Percentiles rank a stretch among this genome's conserved stretches.
These are phyloP conservation scores for Aspergillus carbonarius DNA, from an alignment of 2,329 filamentous ascomycete genomes.

Conservation along the genomic window DNA sequence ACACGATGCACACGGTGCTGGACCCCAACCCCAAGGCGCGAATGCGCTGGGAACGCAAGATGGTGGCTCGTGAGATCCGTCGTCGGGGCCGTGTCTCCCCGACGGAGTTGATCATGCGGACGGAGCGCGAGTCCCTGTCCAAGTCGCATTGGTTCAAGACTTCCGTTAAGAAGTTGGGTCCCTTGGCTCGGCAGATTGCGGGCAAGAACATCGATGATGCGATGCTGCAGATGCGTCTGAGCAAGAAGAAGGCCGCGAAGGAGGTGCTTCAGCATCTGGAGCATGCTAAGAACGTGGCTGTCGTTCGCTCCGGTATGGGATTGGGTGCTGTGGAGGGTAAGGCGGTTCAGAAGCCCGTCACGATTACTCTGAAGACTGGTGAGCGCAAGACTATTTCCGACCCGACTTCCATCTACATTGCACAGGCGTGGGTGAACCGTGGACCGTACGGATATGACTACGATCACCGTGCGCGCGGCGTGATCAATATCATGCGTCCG, in stretches of 20 bases:
- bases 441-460: slow-evolving; percentile 61
- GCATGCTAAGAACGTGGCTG: slow-evolving; percentile 75
- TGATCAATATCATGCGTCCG: slow-evolving; percentile 65
- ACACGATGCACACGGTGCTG: slow-evolving; percentile 61
- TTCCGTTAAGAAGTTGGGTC: slow-evolving; percentile 85
- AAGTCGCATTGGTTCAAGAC: slow-evolving; percentile 77
- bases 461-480: slow-evolving; percentile 75
- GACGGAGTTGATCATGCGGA: slow-evolving; percentile 66
- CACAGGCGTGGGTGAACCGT: slow-evolving; percentile 88
- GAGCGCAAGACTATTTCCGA: slow-evolving; percentile 69
- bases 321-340: slow-evolving; percentile 45
- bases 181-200: slow-evolving; percentile 80
- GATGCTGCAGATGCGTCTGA: slow-evolving; percentile 91
- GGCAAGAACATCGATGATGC: slow-evolving; percentile 95
- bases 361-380: slow-evolving; percentile 73
- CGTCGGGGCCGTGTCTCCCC: slow-evolving; percentile 66
- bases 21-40: slow-evolving; percentile 75
- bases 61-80: slow-evolving; percentile 74
- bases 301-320: slow-evolving; percentile 83
- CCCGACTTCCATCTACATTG: slow-evolving; percentile 81
- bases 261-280: slow-evolving; percentile 79
- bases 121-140: slow-evolving; percentile 57
- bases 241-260: slow-evolving; percentile 84
- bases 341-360: slow-evolving; percentile 42
- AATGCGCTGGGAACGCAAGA: slow-evolving; percentile 76